Percentiles rank a stretch among this genome's conserved stretches.
phyloP scores from a whole-genome alignment of 352 stramenopile species.

The Globisporangium lucens region DNA sequence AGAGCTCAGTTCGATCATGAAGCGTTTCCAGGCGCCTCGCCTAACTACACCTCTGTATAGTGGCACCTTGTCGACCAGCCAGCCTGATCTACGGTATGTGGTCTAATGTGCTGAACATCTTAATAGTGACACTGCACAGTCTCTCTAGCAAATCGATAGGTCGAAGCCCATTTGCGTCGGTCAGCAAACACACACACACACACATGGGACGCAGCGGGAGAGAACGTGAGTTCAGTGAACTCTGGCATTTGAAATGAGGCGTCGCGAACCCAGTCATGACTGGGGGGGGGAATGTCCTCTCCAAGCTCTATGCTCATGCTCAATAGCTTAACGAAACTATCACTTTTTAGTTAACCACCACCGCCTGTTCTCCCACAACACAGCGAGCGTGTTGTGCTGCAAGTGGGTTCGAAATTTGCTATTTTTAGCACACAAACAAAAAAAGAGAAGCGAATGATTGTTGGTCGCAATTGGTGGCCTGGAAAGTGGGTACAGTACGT shows the following conservation, averaged over 20 bases:
- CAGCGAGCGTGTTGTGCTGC: too few relatives aligned
- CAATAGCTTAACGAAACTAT: neutral
- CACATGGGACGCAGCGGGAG: neutral
- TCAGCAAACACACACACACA: neutral
- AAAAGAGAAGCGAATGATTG: too few relatives aligned
- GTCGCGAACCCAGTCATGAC: neutral
- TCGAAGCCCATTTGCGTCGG: neutral
- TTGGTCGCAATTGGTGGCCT: too few relatives aligned
- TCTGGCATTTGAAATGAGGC: neutral
- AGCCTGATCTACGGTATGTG: neutral
- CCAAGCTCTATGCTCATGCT: neutral
- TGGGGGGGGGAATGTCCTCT: neutral
- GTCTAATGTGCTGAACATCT: neutral
- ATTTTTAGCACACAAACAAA: too few relatives aligned
- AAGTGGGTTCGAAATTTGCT: too few relatives aligned
- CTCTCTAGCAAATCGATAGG: neutral
- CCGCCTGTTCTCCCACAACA: too few relatives aligned
- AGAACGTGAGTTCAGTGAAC: conserved; percentile 8
- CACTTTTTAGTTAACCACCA: too few relatives aligned
- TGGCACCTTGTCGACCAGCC: neutral
- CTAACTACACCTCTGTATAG: conserved; percentile 6
- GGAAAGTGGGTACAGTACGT: too few relatives aligned
- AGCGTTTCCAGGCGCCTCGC: neutral
- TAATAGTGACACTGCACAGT: neutral
- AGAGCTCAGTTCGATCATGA: conserved; percentile 11